Base-by-base conservation (phyloP, 768 basidiomycete species). In the Favolaschia claudopus region DNA sequence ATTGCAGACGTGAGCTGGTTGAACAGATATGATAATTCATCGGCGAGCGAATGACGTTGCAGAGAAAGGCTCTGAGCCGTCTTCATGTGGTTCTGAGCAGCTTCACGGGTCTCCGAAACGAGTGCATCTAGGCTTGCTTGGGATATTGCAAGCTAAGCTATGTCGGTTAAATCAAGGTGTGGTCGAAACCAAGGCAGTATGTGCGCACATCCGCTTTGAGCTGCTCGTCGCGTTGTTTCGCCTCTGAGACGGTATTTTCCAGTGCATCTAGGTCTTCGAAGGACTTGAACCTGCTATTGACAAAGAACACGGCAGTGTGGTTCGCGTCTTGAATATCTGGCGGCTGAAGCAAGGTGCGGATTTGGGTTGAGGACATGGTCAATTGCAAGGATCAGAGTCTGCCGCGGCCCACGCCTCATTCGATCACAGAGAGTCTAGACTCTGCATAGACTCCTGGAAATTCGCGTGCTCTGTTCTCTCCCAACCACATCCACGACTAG, bases 61-160 rank as follows among this genome's bases (percentile, higher is more conserved):
- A 91, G 78, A 1, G 92, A 87, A 36, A 94, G 77, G 54, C 89
- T 86, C 67, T 92, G 88, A 0, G 91, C 91, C 9, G 85, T 81
- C 48, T 81, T 77, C 32, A 92, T 76, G 31, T 88, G 79, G 22
- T 73, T 69, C 49, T 83, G 70, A 2, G 84, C 81, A 20, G 77
- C 70, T 12, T 72, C 62, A 36, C 83, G 83, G 4, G 88, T 83
- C 37, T 81, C 71, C 4, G 74, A 66, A 7, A 91, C 75, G 15
- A 88, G 68, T 2, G 65, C 51, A 43, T 84, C 78, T 20, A 89
- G 68, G 27, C 75, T 71, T 14, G 73, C 73, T 65, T 82, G 76
- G 12, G 90, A 92, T 36, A 76, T 69, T 40, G 76, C 69, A 63
- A 89, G 79, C 91, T 92, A 67, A 82, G 71, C 83, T 82, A 79